These are phyloP conservation scores for Thermothielavioides terrestris DNA, from an alignment of 495 filamentous ascomycete species.

Conservation along the genomic window DNA sequence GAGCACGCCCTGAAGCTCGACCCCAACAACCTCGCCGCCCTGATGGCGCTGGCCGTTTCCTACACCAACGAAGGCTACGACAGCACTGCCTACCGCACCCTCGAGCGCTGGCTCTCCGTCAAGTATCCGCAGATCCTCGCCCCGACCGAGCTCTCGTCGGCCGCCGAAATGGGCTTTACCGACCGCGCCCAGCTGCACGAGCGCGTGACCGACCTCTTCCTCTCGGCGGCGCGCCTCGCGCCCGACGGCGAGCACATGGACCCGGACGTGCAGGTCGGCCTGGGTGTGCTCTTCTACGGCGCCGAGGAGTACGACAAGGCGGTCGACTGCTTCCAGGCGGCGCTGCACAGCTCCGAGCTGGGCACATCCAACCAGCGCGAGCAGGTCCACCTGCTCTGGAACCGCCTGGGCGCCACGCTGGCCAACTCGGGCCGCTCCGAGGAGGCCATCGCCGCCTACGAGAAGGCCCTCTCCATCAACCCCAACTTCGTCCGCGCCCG, in stretches of 20 bases:
- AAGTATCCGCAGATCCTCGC: slow-evolving; percentile 80
- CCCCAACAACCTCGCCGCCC: slow-evolving; percentile 71
- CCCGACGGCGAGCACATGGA: slow-evolving; percentile 86
- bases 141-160: slow-evolving; percentile 55
- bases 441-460: slow-evolving; percentile 94
- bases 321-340: slow-evolving; percentile 93
- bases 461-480: slow-evolving; percentile 76
- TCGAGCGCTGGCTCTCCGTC: slow-evolving; percentile 90
- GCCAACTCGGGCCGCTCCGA: slow-evolving; percentile 89
- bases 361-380: slow-evolving; percentile 64
- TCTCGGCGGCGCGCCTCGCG: slow-evolving; percentile 81
- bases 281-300: slow-evolving; percentile 97
- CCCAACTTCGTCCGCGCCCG: slow-evolving; percentile 94
- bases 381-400: slow-evolving; percentile 92
- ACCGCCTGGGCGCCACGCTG: slow-evolving; percentile 89
- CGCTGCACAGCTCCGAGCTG: slow-evolving; percentile 70
- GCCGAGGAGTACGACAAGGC: slow-evolving; percentile 97
- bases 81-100: slow-evolving; percentile 86
- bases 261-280: slow-evolving; percentile 93
- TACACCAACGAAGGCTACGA: slow-evolving; percentile 99
- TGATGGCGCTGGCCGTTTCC: slow-evolving; percentile 94
- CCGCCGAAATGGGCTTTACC: slow-evolving; percentile 77
- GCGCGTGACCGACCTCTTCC: slow-evolving; percentile 81
- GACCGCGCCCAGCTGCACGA: slow-evolving; percentile 86
- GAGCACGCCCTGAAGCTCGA: slow-evolving; percentile 87